A percentile compares a stretch with the other conserved stretches of the same genome.
These are phyloP conservation scores for Candida sp. DNA, from an alignment of 1,139 yeast genomes.

Conservation along the genomic window DNA sequence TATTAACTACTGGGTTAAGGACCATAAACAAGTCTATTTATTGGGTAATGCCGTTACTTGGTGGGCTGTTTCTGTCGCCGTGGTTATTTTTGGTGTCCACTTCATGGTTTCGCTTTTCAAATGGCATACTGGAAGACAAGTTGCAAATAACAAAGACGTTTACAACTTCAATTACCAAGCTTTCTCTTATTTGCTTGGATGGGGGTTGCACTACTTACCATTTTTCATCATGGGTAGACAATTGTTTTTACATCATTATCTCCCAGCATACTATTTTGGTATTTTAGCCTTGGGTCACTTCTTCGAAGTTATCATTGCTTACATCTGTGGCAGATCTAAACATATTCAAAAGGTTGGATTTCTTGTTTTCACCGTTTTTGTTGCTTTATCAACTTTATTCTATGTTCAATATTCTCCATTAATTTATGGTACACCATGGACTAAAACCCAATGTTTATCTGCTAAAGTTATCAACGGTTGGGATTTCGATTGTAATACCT, in stretches of 20 bases:
- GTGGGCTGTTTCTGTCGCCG: constrained; percentile 74
- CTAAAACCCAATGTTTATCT: constrained; percentile 58
- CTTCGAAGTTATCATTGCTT: constrained; percentile 63
- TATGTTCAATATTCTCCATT: constrained; percentile 69
- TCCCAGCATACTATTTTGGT: constrained; percentile 89
- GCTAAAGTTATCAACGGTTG: constrained; percentile 61
- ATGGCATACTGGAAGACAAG: constrained; percentile 68
- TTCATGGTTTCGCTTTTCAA: constrained; percentile 54
- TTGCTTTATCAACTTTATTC: constrained; percentile 50
- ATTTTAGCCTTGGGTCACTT: constrained; percentile 80
- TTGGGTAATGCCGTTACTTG: constrained; percentile 89
- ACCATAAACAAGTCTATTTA: constrained; percentile 76
- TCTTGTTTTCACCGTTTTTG: constrained; percentile 43
- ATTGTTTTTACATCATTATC: constrained; percentile 87
- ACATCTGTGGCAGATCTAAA: constrained; percentile 31
- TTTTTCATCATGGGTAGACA: constrained; percentile 94
- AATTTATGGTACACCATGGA: constrained; percentile 83
- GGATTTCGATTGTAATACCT: constrained; percentile 83
- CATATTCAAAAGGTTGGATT: constrained; percentile 35
- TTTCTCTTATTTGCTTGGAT: constrained; percentile 69
- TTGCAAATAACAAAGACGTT: constrained; percentile 52
- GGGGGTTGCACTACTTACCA: constrained; percentile 83
- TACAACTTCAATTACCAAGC: constrained; percentile 72
- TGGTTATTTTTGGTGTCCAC: constrained; percentile 54
- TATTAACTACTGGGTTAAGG: constrained; percentile 88